phyloP scores from a whole-genome alignment of 768 basidiomycete genomes.

The Nidularia pulvinata region DNA sequence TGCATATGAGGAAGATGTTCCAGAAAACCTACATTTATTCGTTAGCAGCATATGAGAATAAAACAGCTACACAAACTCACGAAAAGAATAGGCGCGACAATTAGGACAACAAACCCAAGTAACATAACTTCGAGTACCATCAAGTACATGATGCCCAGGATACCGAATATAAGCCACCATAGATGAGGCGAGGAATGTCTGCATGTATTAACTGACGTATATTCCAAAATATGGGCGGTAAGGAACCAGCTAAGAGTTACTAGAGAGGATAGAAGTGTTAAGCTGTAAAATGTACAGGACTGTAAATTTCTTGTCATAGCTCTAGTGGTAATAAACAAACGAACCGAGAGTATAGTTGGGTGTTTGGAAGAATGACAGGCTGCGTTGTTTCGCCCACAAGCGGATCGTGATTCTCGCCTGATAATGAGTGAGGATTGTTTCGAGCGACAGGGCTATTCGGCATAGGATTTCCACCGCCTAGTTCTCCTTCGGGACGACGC shows the following conservation, averaged over 20 bases:
- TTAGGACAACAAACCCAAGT: slow-evolving; percentile 75
- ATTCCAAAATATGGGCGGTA: slow-evolving; percentile 77
- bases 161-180: slow-evolving; percentile 86
- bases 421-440: too few species aligned
- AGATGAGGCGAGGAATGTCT: slow-evolving; percentile 75
- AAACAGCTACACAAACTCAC: slow-evolving; percentile 40
- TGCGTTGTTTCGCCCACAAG: not conserved
- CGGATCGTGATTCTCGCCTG: too few species aligned
- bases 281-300: slow-evolving; percentile 24
- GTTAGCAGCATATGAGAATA: not conserved
- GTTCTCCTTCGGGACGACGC: not conserved
- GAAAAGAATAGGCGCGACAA: slow-evolving; percentile 77
- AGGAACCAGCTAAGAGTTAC: slow-evolving; percentile 84
- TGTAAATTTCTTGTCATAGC: slow-evolving; percentile 16
- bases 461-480: not conserved
- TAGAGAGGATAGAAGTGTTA: slow-evolving; percentile 66
- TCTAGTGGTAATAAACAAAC: slow-evolving; percentile 15
- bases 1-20: slow-evolving; percentile 77
- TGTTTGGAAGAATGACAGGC: slow-evolving; percentile 7
- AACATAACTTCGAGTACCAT: slow-evolving; percentile 69
- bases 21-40: slow-evolving; percentile 54
- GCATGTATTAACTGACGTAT: slow-evolving; percentile 75
- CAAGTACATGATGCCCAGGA: slow-evolving; percentile 79
- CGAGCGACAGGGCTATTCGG: too few species aligned
- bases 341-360: slow-evolving; percentile 36